A percentile compares a stretch with the other conserved stretches of the same genome.
These are phyloP conservation scores for Marasmius oreades DNA, from an alignment of 1,284 basidiomycete species.

Conservation along the genomic window DNA sequence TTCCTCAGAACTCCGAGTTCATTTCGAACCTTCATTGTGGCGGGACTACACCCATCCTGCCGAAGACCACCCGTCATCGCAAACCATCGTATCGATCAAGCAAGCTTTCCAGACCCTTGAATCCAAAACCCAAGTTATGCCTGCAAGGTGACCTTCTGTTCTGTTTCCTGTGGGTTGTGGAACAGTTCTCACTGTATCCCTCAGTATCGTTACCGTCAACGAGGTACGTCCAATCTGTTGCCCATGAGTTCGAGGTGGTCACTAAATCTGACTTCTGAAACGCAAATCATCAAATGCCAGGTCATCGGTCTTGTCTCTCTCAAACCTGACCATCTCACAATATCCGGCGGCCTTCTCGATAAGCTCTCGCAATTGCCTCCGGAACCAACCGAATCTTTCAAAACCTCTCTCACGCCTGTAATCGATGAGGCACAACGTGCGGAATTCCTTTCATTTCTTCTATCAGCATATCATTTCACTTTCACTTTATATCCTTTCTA, in stretches of 20 bases:
- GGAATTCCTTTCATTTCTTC: conserved; percentile 5
- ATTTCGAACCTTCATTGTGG: conserved; percentile 40
- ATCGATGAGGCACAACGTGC: background rate
- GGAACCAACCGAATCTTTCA: conserved; percentile 17
- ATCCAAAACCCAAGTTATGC: conserved; percentile 45
- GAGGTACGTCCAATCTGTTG: conserved; percentile 27
- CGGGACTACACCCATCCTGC: conserved; percentile 38
- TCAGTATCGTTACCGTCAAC: conserved; percentile 38
- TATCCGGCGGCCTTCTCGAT: conserved; percentile 41
- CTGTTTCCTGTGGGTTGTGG: background rate
- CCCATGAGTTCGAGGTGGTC: no score
- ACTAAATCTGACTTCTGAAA: background rate
- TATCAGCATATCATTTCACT: background rate
- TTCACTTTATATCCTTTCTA: background rate
- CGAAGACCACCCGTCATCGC: conserved; percentile 39
- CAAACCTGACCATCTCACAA: conserved; percentile 42
- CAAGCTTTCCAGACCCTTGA: conserved; percentile 32
- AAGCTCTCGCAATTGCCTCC: conserved; percentile 31
- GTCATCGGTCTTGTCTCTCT: conserved; percentile 40
- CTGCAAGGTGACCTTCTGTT: conserved; percentile 38
- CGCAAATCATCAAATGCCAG: conserved; percentile 20
- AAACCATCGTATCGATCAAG: conserved; percentile 36
- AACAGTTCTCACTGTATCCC: background rate
- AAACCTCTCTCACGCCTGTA: conserved; percentile 1
- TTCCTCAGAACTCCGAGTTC: conserved; percentile 42